Conservation (phyloP, 2,329 filamentous ascomycete species). For the Orbilia ellipsospora region DNA sequence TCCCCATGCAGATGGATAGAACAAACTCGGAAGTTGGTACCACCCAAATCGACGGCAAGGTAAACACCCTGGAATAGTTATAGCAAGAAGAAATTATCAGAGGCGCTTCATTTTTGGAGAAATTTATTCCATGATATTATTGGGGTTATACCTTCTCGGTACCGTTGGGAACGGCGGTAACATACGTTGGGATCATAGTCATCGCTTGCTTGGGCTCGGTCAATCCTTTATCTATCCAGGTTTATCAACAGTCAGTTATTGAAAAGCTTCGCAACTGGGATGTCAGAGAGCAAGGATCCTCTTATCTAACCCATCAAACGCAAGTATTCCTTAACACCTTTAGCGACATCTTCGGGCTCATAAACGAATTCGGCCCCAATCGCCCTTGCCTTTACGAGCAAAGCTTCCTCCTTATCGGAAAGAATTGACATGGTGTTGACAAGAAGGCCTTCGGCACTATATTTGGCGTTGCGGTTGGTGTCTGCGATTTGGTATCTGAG, state of each 20-base stretch:
- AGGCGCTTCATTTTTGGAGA: neutral
- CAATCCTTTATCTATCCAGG: constrained; percentile 78
- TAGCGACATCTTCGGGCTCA: constrained; percentile 79
- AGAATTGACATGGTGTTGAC: constrained; percentile 47
- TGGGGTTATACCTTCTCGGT: constrained; percentile 83
- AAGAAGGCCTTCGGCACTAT: constrained; percentile 31
- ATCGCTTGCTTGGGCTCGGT: constrained; percentile 80
- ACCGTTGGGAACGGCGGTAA: constrained; percentile 94
- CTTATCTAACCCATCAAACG: constrained; percentile 76
- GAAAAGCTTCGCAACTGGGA: constrained; percentile 13
- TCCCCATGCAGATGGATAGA: constrained; percentile 93
- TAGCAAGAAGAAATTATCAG: constrained; percentile 31
- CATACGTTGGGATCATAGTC: constrained; percentile 97
- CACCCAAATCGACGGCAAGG: constrained; percentile 95
- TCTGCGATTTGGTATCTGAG: constrained; percentile 43
- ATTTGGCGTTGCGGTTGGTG: constrained; percentile 30
- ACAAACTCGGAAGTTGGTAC: constrained; percentile 98
- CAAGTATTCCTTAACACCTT: constrained; percentile 85
- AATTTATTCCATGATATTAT: constrained; percentile 16
- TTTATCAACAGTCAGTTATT: neutral
- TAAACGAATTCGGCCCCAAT: constrained; percentile 89
- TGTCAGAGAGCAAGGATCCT: neutral
- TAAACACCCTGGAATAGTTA: constrained; percentile 78
- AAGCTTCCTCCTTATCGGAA: constrained; percentile 36
- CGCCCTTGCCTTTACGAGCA: constrained; percentile 78